phyloP scores from a whole-genome alignment of 306 rosid species.

The Sechiopsis laciniata region DNA sequence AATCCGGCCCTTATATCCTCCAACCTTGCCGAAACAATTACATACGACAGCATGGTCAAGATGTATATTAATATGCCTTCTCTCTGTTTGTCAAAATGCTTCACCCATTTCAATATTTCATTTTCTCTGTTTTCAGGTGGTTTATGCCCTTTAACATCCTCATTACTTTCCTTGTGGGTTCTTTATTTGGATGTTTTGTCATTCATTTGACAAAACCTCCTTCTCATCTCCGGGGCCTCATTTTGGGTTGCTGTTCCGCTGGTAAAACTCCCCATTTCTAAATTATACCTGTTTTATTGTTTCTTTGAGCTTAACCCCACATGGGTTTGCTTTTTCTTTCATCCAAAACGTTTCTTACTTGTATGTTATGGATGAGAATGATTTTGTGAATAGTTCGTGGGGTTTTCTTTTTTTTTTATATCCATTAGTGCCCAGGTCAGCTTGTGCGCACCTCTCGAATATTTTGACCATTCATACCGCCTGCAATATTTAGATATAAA shows the following conservation, averaged over 20 bases:
- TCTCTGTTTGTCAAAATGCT: not conserved
- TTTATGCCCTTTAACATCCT: conserved; percentile 51
- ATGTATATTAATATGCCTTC: conserved; percentile 22
- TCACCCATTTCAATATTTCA: no score
- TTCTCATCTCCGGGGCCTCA: conserved; percentile 43
- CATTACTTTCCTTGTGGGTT: conserved; percentile 43
- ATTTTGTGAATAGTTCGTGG: no score
- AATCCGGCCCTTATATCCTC: conserved; percentile 42
- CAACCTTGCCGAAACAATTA: conserved; percentile 41
- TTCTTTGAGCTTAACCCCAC: no score
- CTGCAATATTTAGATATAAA: no score
- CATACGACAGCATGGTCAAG: conserved; percentile 36
- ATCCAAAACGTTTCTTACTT: no score
- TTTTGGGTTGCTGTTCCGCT: conserved; percentile 52
- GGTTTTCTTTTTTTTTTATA: no score
- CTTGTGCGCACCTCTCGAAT: no score
- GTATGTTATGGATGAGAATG: no score
- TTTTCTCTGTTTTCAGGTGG: conserved; percentile 30
- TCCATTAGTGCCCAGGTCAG: no score
- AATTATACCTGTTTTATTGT: no score
- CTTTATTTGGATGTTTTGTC: conserved; percentile 42
- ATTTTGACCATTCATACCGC: no score
- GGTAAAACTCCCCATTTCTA: conserved; percentile 24
- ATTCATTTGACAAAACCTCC: conserved; percentile 43
- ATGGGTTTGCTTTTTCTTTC: not conserved